Base-by-base conservation (phyloP, 306 rosid species). In the Luffa aegyptiaca region DNA sequence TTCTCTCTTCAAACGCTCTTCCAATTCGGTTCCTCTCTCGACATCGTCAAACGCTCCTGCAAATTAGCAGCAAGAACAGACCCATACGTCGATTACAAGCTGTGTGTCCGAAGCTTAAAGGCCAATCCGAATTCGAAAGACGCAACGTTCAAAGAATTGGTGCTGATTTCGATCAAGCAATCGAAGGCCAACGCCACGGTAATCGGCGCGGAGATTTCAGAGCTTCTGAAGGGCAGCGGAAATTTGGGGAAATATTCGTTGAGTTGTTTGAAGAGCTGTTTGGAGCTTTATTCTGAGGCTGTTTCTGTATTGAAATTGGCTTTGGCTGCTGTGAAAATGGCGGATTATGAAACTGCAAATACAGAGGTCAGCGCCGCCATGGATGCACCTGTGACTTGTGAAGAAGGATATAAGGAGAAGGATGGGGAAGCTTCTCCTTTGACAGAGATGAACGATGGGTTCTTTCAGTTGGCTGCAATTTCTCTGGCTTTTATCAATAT, bases 371-470 rank as follows among this genome's bases (percentile, higher is more conserved):
- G 86, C 71, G 51, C 89, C 13, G 89, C 92, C 59, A 14, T 90
- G 89, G 96, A 89, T 79, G 81, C 84, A 26, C 75, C 96, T 1
- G 58, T 44, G 52, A 88, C 90, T 1, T 89, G 96, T 83, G 93
- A 91, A 78, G 92, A 93, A 52, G 93, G 89, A 3, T 93, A 91
- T 79, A 77, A 64, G 79, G 92, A 91, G 5, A 85, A 77, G 85
- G 71, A 84, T 79, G 85, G 85, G 35, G 86, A 62, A 66, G 75
- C 18, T 10, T 90, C 88, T 80, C 96, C 93, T 61, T 80, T 88
- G 53, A 85, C 88, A 35, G 69, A 75, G 56, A 86, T 84, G 53
- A 90, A 88, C 14, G 31, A 14, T 8, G 6, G 36, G 13, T 91
- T 79, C 83, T 83, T 78, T 41, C 84, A 89, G 63, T 82, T 88